Percentiles rank a stretch among this genome's conserved stretches.
Conservation (phyloP, 2,329 filamentous ascomycete species). For the Sporothrix dimorphospora region DNA sequence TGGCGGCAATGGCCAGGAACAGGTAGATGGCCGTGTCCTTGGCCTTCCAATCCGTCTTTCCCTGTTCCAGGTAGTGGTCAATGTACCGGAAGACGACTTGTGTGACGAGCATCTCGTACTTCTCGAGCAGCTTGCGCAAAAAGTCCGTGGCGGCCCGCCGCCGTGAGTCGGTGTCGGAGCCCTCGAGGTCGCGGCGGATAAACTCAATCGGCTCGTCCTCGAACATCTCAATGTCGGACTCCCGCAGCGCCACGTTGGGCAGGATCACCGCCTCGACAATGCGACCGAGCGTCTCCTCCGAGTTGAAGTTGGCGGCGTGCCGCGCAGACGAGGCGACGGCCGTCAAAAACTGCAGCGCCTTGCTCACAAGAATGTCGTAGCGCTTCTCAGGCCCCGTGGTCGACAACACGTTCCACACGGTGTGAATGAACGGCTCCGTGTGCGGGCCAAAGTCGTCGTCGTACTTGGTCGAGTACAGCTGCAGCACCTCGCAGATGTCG, state of each 20-base stretch:
- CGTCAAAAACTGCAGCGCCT: slow-evolving; percentile 90
- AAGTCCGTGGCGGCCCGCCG: slow-evolving; percentile 94
- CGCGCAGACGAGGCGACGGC: slow-evolving; percentile 77
- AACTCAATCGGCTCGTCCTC: slow-evolving; percentile 99
- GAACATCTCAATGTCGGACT: slow-evolving; percentile 93
- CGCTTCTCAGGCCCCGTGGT: slow-evolving; percentile 85
- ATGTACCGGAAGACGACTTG: slow-evolving; percentile 86
- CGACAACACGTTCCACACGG: slow-evolving; percentile 89
- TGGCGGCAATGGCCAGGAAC: slow-evolving; percentile 91
- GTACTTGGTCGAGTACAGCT: slow-evolving; percentile 91
- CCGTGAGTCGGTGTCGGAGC: slow-evolving; percentile 92
- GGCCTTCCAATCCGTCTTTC: slow-evolving; percentile 86
- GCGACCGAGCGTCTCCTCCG: slow-evolving; percentile 75
- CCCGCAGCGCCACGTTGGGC: slow-evolving; percentile 87
- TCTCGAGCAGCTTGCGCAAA: slow-evolving; percentile 82
- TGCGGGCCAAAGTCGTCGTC: slow-evolving; percentile 88
- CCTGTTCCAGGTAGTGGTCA: slow-evolving; percentile 79
- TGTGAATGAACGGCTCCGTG: slow-evolving; percentile 82
- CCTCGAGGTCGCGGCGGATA: slow-evolving; percentile 91
- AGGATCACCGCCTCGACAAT: slow-evolving; percentile 96
- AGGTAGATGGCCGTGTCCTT: slow-evolving; percentile 99
- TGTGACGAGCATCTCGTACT: slow-evolving; percentile 84
- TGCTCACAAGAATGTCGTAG: slow-evolving; percentile 92
- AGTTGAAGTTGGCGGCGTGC: slow-evolving; percentile 85
- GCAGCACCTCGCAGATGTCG: slow-evolving; percentile 87